Percentiles rank a stretch among this genome's conserved stretches.
Evolutionary conservation across 768 basidiomycete species (phyloP).

Genomic region (Podaxis rugospora): DNA sequence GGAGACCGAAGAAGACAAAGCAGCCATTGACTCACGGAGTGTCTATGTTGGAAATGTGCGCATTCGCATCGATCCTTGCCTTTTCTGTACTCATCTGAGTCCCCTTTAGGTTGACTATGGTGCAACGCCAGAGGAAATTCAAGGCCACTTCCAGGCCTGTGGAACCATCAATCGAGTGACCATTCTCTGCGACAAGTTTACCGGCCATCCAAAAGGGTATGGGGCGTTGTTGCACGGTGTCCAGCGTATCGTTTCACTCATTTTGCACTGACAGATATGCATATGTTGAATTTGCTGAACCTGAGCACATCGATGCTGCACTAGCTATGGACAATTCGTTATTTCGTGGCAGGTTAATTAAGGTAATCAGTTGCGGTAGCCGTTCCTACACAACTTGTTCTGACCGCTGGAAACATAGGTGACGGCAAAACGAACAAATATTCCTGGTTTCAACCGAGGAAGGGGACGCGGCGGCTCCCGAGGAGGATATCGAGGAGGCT

Average conservation of each 20-base stretch:
- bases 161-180: conserved; percentile 99
- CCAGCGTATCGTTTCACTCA: not conserved
- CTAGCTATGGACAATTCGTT: conserved; percentile 93
- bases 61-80: conserved; percentile 24
- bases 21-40: conserved; percentile 78
- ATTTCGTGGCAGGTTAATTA: conserved; percentile 90
- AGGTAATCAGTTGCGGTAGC: conserved; percentile 41
- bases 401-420: conserved; percentile 48
- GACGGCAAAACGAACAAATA: conserved; percentile 91
- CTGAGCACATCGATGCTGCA: conserved; percentile 87
- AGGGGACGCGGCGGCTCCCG: conserved; percentile 57
- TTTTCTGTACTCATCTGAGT: conserved; percentile 10
- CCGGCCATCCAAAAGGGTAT: conserved; percentile 98
- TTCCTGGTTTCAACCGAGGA: conserved; percentile 88
- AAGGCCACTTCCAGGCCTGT: conserved; percentile 94
- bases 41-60: conserved; percentile 95
- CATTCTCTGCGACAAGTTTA: conserved; percentile 99
- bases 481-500: conserved; percentile 54
- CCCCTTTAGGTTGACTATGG: conserved; percentile 85
- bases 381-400: not conserved
- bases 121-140: conserved; percentile 97
- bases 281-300: conserved; percentile 97
- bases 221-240: conserved; percentile 1
- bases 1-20: conserved; percentile 84
- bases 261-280: conserved; percentile 64